Base-by-base conservation (phyloP, 2,329 filamentous ascomycete species). In the Botrytis squamosa region DNA sequence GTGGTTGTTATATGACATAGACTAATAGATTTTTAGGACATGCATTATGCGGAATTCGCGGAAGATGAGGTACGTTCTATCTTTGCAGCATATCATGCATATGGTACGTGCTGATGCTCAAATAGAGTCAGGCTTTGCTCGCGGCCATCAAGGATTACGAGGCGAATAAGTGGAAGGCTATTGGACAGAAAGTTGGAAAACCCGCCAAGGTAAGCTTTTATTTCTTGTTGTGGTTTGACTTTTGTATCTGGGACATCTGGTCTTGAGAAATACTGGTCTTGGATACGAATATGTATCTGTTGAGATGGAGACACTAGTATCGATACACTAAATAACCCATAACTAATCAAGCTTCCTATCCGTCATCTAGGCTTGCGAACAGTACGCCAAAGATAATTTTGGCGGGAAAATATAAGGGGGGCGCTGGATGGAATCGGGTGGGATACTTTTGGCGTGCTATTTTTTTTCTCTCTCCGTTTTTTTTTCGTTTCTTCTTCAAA, bases 121-220 rank as follows among this genome's bases (percentile, higher is more conserved):
- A 76, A 70, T 76, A 81, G 80, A 80, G 79, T 75, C 79, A 80
- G 79, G 92, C 93, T 55, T 85, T 99, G 74, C 89, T 97, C 77
- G 94, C 93, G 77, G 96, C 96, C 44, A 99, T 99, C 85, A 98
- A 97, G 84, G 96, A 99, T 82, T 98, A 98, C 84, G 96, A 99
- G 82, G 92, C 94, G 81, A 98, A 97, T 83, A 98, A 98, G 83
- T 99, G 96, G 96, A 98, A 98, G 85, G 90, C 92, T 40, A 98
- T 98, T 81, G 96, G 96, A 52, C 91, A 93, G 82, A 98, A 98
- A 84, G 94, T 99, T 79, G 94, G 95, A 80, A 99, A 99, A 85
- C 96, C 96, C 67, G 96, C 96, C 78, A 99, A 99, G 90, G 92
- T 94, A 72, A 75, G 67, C 78, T 73, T 33, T 14, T 67, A 73